These are phyloP conservation scores for Aegilops longissima DNA, from an alignment of 176 grass and related monocot genomes.

Conservation along the genomic window DNA sequence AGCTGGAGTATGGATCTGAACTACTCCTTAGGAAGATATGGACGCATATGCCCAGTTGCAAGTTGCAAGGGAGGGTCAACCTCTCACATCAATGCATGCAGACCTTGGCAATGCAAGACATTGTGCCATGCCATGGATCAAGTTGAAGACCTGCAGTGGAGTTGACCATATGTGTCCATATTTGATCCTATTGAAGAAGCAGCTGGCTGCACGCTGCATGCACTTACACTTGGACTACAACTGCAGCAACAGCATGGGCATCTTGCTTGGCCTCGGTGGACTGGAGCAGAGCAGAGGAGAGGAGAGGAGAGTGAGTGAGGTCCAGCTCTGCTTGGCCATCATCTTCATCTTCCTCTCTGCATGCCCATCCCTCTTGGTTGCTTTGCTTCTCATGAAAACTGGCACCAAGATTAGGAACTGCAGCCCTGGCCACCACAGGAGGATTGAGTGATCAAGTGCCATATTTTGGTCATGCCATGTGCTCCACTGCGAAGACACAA, in stretches of 20 bases:
- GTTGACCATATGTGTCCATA: slow-evolving; percentile 11
- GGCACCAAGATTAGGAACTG: background rate
- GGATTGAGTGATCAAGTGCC: slow-evolving; percentile 10
- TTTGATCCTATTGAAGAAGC: background rate
- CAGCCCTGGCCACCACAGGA: background rate
- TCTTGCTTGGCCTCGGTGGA: background rate
- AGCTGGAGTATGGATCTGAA: background rate
- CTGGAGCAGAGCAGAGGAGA: background rate
- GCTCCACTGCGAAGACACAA: background rate
- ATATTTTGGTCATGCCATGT: background rate
- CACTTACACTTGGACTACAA: background rate
- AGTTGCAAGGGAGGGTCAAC: background rate
- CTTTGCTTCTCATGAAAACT: background rate
- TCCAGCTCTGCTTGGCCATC: slow-evolving; percentile 16
- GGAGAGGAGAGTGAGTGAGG: slow-evolving; percentile 21
- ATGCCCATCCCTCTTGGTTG: slow-evolving; percentile 13
- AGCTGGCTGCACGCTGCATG: background rate
- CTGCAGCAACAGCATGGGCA: background rate
- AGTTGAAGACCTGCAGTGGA: slow-evolving; percentile 6
- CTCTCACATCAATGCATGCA: background rate
- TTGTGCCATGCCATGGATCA: background rate
- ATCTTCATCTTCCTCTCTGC: slow-evolving; percentile 6
- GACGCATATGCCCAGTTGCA: background rate
- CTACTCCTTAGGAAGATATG: background rate
- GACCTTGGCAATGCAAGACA: too few species aligned